Conservation (phyloP, 306 rosid genomes). For the Astragalus glycyphyllos region DNA sequence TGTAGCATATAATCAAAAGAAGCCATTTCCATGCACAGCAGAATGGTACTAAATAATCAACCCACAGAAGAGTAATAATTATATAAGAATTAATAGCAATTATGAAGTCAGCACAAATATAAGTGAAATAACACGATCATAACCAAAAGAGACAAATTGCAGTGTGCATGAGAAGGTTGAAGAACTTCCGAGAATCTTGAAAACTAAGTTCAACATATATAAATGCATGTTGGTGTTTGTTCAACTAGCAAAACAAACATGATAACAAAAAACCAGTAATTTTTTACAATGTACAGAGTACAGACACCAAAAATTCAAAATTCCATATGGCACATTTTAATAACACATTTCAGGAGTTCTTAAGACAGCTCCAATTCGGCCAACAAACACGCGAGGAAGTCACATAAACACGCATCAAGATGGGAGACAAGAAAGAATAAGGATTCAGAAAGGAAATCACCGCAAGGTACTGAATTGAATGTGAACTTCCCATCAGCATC, state of each 20-base stretch:
- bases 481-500: slow-evolving; percentile 86
- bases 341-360: slow-evolving; percentile 9
- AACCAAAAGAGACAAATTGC: slow-evolving; percentile 25
- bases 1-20: slow-evolving; percentile 36
- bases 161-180: not conserved
- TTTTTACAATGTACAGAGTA: slow-evolving; percentile 27
- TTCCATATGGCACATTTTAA: slow-evolving; percentile 7
- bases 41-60: slow-evolving; percentile 32
- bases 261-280: slow-evolving; percentile 11
- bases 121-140: slow-evolving; percentile 28
- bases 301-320: slow-evolving; percentile 36
- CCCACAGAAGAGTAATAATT: slow-evolving; percentile 20
- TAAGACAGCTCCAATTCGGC: slow-evolving; percentile 25
- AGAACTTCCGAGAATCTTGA: slow-evolving; percentile 35
- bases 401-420: not conserved
- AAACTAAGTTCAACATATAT: slow-evolving; percentile 30
- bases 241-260: slow-evolving; percentile 30
- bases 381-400: not conserved
- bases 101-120: slow-evolving; percentile 10
- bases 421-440: slow-evolving; percentile 24
- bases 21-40: slow-evolving; percentile 39
- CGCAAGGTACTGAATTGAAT: slow-evolving; percentile 88
- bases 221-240: slow-evolving; percentile 26
- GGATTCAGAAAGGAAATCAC: slow-evolving; percentile 56
- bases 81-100: slow-evolving; percentile 25